Evolutionary conservation across 768 basidiomycete genomes (phyloP), one percentile per base, ranked within the genome.

Genomic region (button mushroom (Agaricus bisporus)): DNA sequence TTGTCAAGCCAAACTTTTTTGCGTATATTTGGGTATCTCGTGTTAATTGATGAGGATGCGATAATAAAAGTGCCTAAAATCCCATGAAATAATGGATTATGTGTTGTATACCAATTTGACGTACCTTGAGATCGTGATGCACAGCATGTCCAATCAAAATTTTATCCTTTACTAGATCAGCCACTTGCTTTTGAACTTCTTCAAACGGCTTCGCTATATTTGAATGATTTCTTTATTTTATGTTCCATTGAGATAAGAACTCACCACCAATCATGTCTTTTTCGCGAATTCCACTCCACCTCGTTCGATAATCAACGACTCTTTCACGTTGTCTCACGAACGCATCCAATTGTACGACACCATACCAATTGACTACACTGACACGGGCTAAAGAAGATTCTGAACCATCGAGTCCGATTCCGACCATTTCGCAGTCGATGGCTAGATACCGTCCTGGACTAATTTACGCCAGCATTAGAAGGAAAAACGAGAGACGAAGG

Each of bases 371-470:
- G 53, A 98, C 92, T 38, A 97, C 64, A 48, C 88, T 90, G 58
- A 95, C 89, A 29, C 95, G 84, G 1, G 93, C 95, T 12, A 97
- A 77, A 0, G 87, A 85, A 0, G 89, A 92, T 64, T 95, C 91
- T 2, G 68, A 68, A 18, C 91, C 91, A 22, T 85, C 77, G n/a
- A 82, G 76, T 0, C 93, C 93, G n/a, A 95, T 80, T 4, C 94
- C 94, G 10, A 98, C 95, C 93, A 98, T 97, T 69, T 98, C 95
- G 61, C 95, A 98, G 68, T 99, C 95, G 26, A 99, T 72, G 0
- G 92, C 83, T 41, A 97, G 70, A 58, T 88, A 88, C 62, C 80
- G 85, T 45, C 87, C 87, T 4, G 82, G 80, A 44, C 85, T 83
- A 49, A 15, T 36, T 35, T 36, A 35, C 28, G 18, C n/a, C 4